These are phyloP conservation scores for Talaromyces piceae DNA, from an alignment of 2,329 filamentous ascomycete genomes.

Conservation along the genomic window DNA sequence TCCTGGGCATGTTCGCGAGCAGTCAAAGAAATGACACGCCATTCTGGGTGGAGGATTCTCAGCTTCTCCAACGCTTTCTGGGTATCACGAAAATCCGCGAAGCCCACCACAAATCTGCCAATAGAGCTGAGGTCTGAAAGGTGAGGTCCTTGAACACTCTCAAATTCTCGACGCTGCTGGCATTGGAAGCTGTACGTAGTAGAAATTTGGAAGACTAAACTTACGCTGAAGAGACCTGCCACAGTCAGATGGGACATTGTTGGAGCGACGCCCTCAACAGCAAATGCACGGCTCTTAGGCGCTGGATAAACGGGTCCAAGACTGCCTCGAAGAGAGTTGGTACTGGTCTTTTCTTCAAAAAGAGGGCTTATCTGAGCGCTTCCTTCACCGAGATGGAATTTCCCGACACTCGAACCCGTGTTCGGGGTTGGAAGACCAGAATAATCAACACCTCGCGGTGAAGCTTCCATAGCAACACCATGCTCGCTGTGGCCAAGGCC, in stretches of 20 bases:
- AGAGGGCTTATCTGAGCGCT: conserved; percentile 5
- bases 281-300: conserved; percentile 21
- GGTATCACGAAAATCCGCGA: conserved; percentile 56
- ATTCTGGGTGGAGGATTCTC: conserved; percentile 38
- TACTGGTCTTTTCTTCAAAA: conserved; percentile 1
- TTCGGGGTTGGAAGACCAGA: conserved; percentile 12
- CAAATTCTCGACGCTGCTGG: conserved; percentile 28
- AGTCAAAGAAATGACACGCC: conserved; percentile 42
- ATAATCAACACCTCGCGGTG: conserved; percentile 8
- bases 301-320: conserved; percentile 10
- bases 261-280: conserved; percentile 25
- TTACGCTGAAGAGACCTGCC: conserved; percentile 34
- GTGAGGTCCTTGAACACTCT: conserved; percentile 31
- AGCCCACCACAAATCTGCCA: conserved; percentile 47
- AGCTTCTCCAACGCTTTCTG: conserved; percentile 44
- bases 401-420: conserved; percentile 3
- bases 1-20: conserved; percentile 40
- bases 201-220: conserved; percentile 10
- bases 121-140: conserved; percentile 27
- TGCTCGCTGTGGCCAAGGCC: conserved; percentile 14
- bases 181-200: neutral
- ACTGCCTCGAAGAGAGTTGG: neutral
- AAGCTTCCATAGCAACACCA: conserved; percentile 9
- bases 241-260: conserved; percentile 28
- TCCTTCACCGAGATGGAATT: neutral